Conservation (phyloP, 2,329 filamentous ascomycete species). For the Didymella pomorum region DNA sequence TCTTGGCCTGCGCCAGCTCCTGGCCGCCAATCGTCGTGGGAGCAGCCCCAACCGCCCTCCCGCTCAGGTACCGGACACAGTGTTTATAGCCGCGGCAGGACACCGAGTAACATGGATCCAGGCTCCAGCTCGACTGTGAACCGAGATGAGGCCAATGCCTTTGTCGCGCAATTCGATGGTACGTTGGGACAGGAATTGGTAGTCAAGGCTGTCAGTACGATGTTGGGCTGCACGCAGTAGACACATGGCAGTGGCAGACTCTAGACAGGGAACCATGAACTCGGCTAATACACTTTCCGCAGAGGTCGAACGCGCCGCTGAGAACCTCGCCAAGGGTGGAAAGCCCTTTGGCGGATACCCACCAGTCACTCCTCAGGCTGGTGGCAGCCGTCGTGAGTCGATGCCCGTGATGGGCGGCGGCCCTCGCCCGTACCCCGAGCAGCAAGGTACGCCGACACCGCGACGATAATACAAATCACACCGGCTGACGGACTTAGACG, state of each 20-base stretch:
- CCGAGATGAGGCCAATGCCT: conserved; percentile 76
- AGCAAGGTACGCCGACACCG: conserved; percentile 57
- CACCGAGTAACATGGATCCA: conserved; percentile 53
- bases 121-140: conserved; percentile 75
- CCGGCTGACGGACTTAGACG: conserved; percentile 58
- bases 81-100: conserved; percentile 22
- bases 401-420: conserved; percentile 65
- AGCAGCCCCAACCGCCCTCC: conserved; percentile 74
- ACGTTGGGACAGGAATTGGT: conserved; percentile 54
- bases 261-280: conserved; percentile 3
- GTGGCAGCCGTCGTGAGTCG: conserved; percentile 79
- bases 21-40: conserved; percentile 73
- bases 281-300: conserved; percentile 28
- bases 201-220: background rate
- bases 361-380: conserved; percentile 46
- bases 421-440: conserved; percentile 65
- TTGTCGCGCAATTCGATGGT: conserved; percentile 90
- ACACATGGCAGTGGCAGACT: conserved; percentile 7
- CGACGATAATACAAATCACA: background rate
- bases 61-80: conserved; percentile 68
- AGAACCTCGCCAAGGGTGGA: conserved; percentile 95
- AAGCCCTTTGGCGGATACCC: conserved; percentile 74
- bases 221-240: conserved; percentile 3
- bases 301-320: conserved; percentile 96
- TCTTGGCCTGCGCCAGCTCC: conserved; percentile 68